These are phyloP conservation scores for Ocimum tenuiflorum DNA, from an alignment of 257 asterid genomes.

Conservation along the genomic window DNA sequence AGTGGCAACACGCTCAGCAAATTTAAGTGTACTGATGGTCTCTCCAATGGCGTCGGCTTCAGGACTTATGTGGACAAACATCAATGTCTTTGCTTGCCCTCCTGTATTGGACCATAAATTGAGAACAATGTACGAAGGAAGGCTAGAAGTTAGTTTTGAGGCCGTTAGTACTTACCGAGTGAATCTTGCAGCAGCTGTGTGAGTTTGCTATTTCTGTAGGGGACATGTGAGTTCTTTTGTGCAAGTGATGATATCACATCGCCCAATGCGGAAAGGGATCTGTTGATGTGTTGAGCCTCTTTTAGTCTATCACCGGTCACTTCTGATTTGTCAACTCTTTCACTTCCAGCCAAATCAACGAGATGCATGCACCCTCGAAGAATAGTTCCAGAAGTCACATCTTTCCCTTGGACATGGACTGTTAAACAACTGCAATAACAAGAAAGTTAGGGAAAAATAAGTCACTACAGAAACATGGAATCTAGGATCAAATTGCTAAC, in stretches of 20 bases:
- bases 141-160: background rate
- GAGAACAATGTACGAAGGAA: conserved; percentile 12
- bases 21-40: conserved; percentile 89
- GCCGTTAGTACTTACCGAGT: conserved; percentile 58
- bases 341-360: conserved; percentile 98
- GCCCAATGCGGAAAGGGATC: conserved; percentile 92
- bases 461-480: background rate
- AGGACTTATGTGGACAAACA: conserved; percentile 96
- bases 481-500: conserved; percentile 26
- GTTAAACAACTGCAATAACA: conserved; percentile 68
- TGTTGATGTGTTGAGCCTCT: conserved; percentile 95
- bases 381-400: conserved; percentile 63
- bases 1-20: conserved; percentile 96
- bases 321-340: conserved; percentile 98
- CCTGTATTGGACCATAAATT: conserved; percentile 33
- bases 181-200: conserved; percentile 97
- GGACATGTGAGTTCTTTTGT: conserved; percentile 80
- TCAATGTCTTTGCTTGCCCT: conserved; percentile 95
- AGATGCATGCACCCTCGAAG: conserved; percentile 98
- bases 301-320: conserved; percentile 90
- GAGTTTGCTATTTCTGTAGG: conserved; percentile 92
- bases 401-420: conserved; percentile 91
- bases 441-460: background rate
- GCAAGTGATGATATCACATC: conserved; percentile 94
- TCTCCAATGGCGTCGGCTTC: conserved; percentile 90